Percentiles rank a stretch among this genome's conserved stretches.
Evolutionary conservation across 202 grass and related monocot species (phyloP).

Genomic region (Bolboschoenoplectus hybrid): DNA sequence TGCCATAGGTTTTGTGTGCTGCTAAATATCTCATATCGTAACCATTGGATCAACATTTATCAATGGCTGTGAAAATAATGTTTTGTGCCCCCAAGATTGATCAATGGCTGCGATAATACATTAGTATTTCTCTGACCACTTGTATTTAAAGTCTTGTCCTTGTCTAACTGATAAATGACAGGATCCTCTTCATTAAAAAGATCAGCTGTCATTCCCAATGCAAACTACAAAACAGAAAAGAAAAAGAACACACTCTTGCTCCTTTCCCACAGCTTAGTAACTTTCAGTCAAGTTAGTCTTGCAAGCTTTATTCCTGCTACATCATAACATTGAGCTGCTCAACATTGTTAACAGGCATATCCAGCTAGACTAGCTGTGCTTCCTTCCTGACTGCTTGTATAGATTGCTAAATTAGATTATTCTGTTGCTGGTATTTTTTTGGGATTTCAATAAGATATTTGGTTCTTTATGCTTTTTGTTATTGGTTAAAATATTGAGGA

Average conservation of each 20-base stretch:
- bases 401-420: constrained; percentile 3
- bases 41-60: not conserved
- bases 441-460: not conserved
- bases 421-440: not conserved
- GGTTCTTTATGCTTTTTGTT: not conserved
- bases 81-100: not conserved
- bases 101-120: not conserved
- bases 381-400: not conserved
- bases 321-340: not conserved
- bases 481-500: not conserved
- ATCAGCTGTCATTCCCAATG: not conserved
- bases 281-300: not conserved
- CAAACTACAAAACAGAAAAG: not conserved
- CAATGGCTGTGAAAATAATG: not conserved
- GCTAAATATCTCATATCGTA: not conserved
- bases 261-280: not conserved
- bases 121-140: not conserved
- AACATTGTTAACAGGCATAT: not conserved
- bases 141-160: not conserved
- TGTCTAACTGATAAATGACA: not conserved
- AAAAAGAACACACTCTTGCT: not conserved
- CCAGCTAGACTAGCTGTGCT: not conserved
- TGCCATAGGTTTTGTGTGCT: not conserved
- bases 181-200: not conserved
- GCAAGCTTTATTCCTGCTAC: not conserved